Evolutionary conservation across 257 asterid genomes (phyloP).

Genomic region (Lantana camara): DNA sequence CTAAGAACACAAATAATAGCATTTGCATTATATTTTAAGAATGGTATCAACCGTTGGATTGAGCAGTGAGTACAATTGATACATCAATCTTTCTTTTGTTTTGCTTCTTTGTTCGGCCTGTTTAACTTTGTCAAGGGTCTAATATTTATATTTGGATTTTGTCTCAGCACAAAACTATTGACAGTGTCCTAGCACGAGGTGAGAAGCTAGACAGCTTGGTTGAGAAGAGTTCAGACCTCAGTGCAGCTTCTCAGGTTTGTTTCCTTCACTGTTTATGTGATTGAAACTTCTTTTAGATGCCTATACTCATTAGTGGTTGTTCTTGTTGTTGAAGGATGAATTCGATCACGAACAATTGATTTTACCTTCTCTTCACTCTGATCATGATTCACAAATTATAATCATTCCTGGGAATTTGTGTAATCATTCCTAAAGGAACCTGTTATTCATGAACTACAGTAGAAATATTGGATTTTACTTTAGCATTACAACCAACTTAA

Average conservation of each 20-base stretch:
- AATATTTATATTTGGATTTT: background rate
- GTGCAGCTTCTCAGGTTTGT: slow-evolving; percentile 89
- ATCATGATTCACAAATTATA: background rate
- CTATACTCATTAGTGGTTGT: too few species aligned
- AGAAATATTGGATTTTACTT: background rate
- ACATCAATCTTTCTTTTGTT: background rate
- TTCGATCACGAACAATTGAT: background rate
- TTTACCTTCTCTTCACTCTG: background rate
- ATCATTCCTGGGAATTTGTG: slow-evolving; percentile 1
- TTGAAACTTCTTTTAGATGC: background rate
- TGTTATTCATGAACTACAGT: background rate
- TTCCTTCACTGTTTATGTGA: too few species aligned
- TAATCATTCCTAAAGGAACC: background rate
- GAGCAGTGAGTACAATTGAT: background rate
- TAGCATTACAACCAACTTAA: background rate
- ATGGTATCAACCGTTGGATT: background rate
- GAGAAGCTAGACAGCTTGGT: slow-evolving; percentile 93
- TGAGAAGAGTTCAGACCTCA: slow-evolving; percentile 91
- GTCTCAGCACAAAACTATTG: slow-evolving; percentile 77
- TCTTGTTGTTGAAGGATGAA: background rate
- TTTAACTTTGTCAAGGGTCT: background rate
- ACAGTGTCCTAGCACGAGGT: slow-evolving; percentile 83
- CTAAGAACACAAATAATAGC: background rate
- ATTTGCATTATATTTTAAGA: background rate
- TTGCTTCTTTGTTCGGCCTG: background rate